Evolutionary conservation across 2,329 filamentous ascomycete genomes (phyloP), one percentile per base, ranked within the genome.

Genomic region (Didymella pinodella): DNA sequence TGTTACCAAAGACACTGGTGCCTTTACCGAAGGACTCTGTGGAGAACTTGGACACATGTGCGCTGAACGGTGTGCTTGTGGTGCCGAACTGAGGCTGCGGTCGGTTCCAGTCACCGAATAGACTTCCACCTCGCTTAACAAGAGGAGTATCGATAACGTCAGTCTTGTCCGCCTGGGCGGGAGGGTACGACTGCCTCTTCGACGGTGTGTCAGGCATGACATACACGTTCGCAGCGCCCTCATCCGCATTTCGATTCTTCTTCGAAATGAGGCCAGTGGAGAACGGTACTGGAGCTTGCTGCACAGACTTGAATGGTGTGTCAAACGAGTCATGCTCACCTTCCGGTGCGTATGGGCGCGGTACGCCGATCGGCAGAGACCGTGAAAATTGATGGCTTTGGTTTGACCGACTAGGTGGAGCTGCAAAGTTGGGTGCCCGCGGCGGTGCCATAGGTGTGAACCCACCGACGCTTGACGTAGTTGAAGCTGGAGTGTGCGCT

Each of bases 121-220:
- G 51, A 87, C 87, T 75, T 40, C 69, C 64, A 22, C 70, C 64
- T 20, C 73, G 68, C 60, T 70, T 72, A 40, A 73, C 69, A 5
- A 73, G 59, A 12, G 83, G 82, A 22, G 84, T 79, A 34, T 79
- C 78, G 45, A 83, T 59, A 12, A 65, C 65, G 14, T 66, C 59
- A 5, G 63, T 58, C 40, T 64, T 57, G 54, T 71, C 68, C 45
- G 51, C 81, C 48, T 77, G 85, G 41, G 77, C 86, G 85, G 50
- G 90, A 86, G 68, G 90, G 83, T 78, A 93, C 86, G 57, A 89
- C 80, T 90, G 88, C 73, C 95, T 93, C 81, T 98, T 99, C 79
- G 95, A 98, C 1, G 95, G 95, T 1, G 95, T 99, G 73, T 98
- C 95, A 0, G 95, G 94, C 83, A 96, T 93, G 29, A 86, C 81